Evolutionary conservation across 73 alveolate species (phyloP), one percentile per base, ranked within the genome.

Genomic region (Durusdinium trenchii): DNA sequence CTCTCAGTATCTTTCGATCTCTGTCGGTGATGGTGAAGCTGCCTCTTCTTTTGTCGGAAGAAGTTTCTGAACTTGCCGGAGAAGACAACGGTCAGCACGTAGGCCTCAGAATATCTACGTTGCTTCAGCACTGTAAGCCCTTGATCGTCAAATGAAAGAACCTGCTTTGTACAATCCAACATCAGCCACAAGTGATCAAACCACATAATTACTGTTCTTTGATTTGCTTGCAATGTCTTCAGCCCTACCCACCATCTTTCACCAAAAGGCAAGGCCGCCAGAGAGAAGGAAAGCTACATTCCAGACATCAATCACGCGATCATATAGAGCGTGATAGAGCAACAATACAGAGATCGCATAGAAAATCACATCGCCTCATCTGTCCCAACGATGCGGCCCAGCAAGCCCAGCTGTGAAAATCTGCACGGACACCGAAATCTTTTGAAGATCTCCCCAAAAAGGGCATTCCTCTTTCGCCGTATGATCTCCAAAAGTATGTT

Each of bases 291-390:
- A 48, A 23, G n/a, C n/a, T 47, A 48, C 92, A 48, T 82, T 82
- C 92, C 83, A 60, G 20, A 28, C 36, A 84, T 47, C 50, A 47
- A 90, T 67, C 73, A 35, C 20, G 52, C 54, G 43, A 36, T 90
- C 96, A 42, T 67, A 86, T 75, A 90, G 52, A 3, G 96, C 96
- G 73, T 90, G 83, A 51, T 90, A 90, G 40, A 90, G 86, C 86
- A 90, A 67, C n/a, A 42, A 14, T 30, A 90, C 96, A 4, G 96
- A 90, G 52, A 90, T 51, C 45, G 50, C 61, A 75, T 90, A 90
- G 86, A 90, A 90, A 36, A 62, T 45, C 43, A 90, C 86, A 40
- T 90, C 96, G 20, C 96, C 96, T 90, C 60, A 67, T 16, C 62
- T 26, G 28, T 64, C 79, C 38, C n/a, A 16, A 16, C 12, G 79